These are phyloP conservation scores for Lactifluus echinatus DNA, from an alignment of 768 basidiomycete species.

Conservation along the genomic window DNA sequence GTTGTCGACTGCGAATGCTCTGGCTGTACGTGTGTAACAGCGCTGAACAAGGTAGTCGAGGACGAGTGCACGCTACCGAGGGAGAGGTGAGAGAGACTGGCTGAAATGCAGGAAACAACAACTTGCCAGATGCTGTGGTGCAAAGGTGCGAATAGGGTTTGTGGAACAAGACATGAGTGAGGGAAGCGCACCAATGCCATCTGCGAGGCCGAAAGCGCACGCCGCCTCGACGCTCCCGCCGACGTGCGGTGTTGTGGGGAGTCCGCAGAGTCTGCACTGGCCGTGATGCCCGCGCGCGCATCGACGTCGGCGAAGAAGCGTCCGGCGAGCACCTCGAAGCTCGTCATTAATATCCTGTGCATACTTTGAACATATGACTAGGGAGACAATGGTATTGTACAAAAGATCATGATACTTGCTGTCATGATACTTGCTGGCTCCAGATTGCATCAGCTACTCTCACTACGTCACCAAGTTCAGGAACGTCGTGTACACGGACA, in stretches of 20 bases:
- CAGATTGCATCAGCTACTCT: conserved; percentile 44
- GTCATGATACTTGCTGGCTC: not conserved
- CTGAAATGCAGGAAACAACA: not conserved
- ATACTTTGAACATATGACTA: not conserved
- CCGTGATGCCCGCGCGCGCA: conserved; percentile 40
- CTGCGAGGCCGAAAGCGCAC: conserved; percentile 90
- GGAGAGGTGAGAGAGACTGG: no score
- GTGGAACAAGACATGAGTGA: conserved; percentile 2
- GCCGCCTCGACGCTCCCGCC: conserved; percentile 98
- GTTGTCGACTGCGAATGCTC: conserved; percentile 57
- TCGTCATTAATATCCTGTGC: conserved; percentile 48
- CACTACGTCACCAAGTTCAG: conserved; percentile 66
- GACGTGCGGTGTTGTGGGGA: conserved; percentile 37
- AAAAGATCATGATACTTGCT: not conserved
- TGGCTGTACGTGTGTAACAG: conserved; percentile 63
- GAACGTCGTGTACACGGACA: conserved; percentile 77
- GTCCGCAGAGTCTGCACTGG: conserved; percentile 29
- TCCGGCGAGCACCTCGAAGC: conserved; percentile 82
- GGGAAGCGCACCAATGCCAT: conserved; percentile 98
- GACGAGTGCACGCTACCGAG: conserved; percentile 63
- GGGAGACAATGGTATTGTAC: not conserved
- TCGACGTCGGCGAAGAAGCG: conserved; percentile 71
- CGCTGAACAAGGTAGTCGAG: conserved; percentile 71
- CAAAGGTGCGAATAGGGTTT: not conserved
- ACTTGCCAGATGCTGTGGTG: conserved; percentile 15